These are phyloP conservation scores for Leishmania mexicana DNA, from an alignment of 208 protist species.

Conservation along the genomic window DNA sequence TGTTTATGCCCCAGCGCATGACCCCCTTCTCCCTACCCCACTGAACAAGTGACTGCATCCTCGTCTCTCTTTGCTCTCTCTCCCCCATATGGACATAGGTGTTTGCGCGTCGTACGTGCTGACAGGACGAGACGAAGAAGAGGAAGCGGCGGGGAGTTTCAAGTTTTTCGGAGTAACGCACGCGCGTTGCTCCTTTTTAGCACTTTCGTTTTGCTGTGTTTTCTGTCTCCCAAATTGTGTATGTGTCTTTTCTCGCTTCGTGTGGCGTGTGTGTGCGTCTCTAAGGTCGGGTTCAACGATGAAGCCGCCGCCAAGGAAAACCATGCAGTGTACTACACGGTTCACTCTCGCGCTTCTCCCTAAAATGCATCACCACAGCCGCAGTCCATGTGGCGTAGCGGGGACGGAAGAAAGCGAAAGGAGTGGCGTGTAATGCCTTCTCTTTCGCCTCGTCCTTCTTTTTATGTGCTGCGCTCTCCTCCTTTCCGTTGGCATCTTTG, in stretches of 20 bases:
- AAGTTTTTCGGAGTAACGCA: not conserved
- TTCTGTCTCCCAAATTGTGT: not conserved
- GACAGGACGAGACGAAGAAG: not conserved
- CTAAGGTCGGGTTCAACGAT: not conserved
- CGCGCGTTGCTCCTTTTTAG: not conserved
- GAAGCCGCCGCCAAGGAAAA: not conserved
- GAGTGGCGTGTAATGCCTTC: not conserved
- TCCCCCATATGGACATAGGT: not conserved
- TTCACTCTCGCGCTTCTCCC: not conserved
- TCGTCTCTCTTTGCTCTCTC: not conserved
- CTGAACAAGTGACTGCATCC: not conserved
- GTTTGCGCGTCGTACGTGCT: not conserved
- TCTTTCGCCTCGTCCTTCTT: not conserved
- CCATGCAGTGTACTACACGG: not conserved
- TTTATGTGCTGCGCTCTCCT: not conserved
- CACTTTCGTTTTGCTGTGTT: not conserved
- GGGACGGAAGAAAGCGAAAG: not conserved
- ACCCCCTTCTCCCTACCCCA: not conserved
- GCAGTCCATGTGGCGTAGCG: not conserved
- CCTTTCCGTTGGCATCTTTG: not conserved
- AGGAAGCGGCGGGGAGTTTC: not conserved
- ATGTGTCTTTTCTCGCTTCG: not conserved
- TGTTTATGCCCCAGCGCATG: not conserved
- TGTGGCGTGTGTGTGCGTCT: not conserved
- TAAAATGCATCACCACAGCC: not conserved